Conservation (phyloP, 2,329 filamentous ascomycete genomes). For the Botrytis cinerea region DNA sequence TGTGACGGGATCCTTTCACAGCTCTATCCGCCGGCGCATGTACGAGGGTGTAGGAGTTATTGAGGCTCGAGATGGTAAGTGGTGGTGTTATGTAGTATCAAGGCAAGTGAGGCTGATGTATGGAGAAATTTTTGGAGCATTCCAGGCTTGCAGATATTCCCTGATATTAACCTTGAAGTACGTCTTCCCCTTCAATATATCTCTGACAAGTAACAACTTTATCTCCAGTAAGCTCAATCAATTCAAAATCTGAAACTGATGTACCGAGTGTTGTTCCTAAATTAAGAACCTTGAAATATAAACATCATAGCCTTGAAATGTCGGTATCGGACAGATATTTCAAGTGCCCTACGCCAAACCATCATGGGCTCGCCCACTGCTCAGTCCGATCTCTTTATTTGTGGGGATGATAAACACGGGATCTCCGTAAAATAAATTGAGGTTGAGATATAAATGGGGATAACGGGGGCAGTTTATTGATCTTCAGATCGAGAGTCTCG, state of each 20-base stretch:
- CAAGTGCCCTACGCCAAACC: background rate
- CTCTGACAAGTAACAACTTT: background rate
- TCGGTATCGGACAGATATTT: background rate
- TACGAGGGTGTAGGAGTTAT: background rate
- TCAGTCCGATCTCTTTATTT: constrained; percentile 4
- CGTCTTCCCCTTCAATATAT: constrained; percentile 11
- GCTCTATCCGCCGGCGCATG: constrained; percentile 6
- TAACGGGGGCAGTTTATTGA: constrained; percentile 14
- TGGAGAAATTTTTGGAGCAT: constrained; percentile 7
- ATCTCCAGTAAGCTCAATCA: background rate
- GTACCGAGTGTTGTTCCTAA: constrained; percentile 2
- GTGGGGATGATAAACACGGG: constrained; percentile 18
- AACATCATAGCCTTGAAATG: constrained; percentile 1
- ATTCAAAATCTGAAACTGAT: background rate
- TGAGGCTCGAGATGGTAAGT: constrained; percentile 6
- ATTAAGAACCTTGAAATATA: background rate
- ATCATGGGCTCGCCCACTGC: constrained; percentile 7
- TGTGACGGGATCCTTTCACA: constrained; percentile 13
- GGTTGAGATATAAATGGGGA: constrained; percentile 10
- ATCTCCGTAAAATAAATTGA: constrained; percentile 21
- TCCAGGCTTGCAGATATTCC: background rate
- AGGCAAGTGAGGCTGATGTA: constrained; percentile 8
- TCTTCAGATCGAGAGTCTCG: constrained; percentile 22
- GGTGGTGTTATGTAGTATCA: background rate
- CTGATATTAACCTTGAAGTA: background rate